A percentile compares a stretch with the other conserved stretches of the same genome.
Conservation (phyloP, 2,329 filamentous ascomycete genomes). For the Didymella exigua region DNA sequence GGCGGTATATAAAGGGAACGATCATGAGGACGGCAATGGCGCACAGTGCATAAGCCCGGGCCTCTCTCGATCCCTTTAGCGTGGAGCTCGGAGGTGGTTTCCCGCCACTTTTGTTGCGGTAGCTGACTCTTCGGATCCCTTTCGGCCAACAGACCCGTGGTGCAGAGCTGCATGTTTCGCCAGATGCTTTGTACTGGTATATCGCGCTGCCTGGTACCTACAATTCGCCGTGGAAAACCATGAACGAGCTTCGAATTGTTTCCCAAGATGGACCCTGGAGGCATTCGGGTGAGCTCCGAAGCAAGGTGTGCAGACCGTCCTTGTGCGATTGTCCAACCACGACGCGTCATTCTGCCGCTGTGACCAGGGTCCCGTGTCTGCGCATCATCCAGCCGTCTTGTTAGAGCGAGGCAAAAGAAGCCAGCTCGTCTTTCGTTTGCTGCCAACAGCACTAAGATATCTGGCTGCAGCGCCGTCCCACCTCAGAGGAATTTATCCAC, state of each 20-base stretch:
- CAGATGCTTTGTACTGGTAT: slow-evolving; percentile 18
- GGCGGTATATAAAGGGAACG: slow-evolving; percentile 38
- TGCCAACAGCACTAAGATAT: slow-evolving; percentile 21
- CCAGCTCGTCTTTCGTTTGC: slow-evolving; percentile 15
- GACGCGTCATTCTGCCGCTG: slow-evolving; percentile 9
- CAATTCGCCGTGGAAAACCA: slow-evolving; percentile 7
- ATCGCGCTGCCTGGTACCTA: slow-evolving; percentile 10
- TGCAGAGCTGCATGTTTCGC: slow-evolving; percentile 18
- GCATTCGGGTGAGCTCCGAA: slow-evolving; percentile 15
- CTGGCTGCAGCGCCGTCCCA: slow-evolving; percentile 25
- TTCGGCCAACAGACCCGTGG: slow-evolving; percentile 8
- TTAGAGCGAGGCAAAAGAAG: slow-evolving; percentile 18
- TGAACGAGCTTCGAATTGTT: slow-evolving; percentile 9
- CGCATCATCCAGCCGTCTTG: slow-evolving; percentile 15
- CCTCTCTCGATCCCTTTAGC: slow-evolving; percentile 19
- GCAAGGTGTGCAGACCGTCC: slow-evolving; percentile 1
- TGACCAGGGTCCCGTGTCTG: slow-evolving; percentile 19
- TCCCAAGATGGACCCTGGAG: slow-evolving; percentile 2
- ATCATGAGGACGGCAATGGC: slow-evolving; percentile 25
- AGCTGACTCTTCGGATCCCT: slow-evolving; percentile 11
- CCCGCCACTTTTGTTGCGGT: slow-evolving; percentile 13
- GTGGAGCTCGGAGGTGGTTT: slow-evolving; percentile 13
- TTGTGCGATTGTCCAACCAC: neutral
- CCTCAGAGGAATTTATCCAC: slow-evolving; percentile 20
- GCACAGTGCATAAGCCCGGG: slow-evolving; percentile 19